Evolutionary conservation across 345 rosid species (phyloP).

Genomic region (Rhodomyrtus tomentosa): DNA sequence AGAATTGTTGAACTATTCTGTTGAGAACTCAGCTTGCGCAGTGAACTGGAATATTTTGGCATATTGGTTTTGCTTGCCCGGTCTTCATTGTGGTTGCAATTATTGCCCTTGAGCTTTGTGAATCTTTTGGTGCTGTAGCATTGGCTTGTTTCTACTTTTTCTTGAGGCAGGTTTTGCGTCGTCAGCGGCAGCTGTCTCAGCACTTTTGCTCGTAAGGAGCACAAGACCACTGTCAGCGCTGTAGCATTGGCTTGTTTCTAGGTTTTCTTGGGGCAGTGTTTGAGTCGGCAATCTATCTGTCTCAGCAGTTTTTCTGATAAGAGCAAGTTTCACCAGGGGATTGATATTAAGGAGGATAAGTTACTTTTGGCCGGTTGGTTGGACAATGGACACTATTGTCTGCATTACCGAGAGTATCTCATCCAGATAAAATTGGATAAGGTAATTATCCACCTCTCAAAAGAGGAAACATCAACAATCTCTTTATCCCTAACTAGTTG

Average conservation of each 20-base stretch:
- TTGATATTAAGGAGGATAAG: neutral
- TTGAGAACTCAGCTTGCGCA: neutral
- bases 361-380: neutral
- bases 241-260: neutral
- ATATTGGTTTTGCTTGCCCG: neutral
- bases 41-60: neutral
- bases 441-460: neutral
- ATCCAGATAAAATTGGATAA: neutral
- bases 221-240: neutral
- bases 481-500: too few species aligned
- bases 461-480: too few species aligned
- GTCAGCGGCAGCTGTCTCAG: too few species aligned
- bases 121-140: neutral
- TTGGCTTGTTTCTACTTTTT: too few species aligned
- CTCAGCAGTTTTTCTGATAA: neutral
- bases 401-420: neutral
- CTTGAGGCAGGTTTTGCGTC: too few species aligned
- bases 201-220: too few species aligned
- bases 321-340: neutral
- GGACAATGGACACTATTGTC: neutral
- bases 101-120: neutral
- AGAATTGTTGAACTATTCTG: neutral
- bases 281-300: neutral
- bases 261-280: neutral
- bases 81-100: neutral